Evolutionary conservation across 805 yeast genomes (phyloP), one percentile per base, ranked within the genome.

Genomic region (Wickerhamiella kazuoi): DNA sequence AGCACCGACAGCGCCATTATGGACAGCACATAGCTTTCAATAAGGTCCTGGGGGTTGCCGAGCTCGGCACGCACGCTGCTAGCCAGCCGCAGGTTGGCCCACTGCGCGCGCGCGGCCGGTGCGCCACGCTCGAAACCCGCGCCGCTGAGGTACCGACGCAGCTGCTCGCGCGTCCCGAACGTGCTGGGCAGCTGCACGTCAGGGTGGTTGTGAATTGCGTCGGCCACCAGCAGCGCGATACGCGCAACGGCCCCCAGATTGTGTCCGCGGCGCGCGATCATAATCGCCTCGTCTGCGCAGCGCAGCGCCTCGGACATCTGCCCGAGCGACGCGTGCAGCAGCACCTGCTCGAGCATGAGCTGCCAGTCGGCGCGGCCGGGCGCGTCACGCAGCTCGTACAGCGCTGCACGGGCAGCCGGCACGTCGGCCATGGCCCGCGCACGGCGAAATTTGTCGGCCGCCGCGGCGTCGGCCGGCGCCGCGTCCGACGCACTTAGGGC

Each of bases 281-380:
- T 65, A 2, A 83, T 78, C 0, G 95, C 90, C 54, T 84, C 95
- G 45, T 79, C 82, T 7, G 83, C 79, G 1, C 93, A 77, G 46
- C 76, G 67, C 13, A 82, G 54, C 0, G 94, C 93, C 43, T 77
- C 77, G 11, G 66, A 67, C 45, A 69, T 69, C 41, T 75, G 73
- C 21, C 75, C 74, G 53, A 78, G 79, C 38, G 69, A 70, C 18
- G 77, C 75, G 46, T 81, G 83, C 31, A 80, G 58, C 0, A 79
- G 65, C 0, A 90, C 93, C 36, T 78, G 59, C 2, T 79, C 74
- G 16, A 81, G 63, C 24, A 82, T 60, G 1, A 93, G 86, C 54
- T 77, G 76, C 51, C 81, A 20, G 13, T 18, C 33, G 15, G 26
- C 14, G 11, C 9, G 6, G 6, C 26, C 26, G 31, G 15, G 7